Conservation (phyloP, 2,329 filamentous ascomycete genomes). For the Botrytis pseudocinerea region DNA sequence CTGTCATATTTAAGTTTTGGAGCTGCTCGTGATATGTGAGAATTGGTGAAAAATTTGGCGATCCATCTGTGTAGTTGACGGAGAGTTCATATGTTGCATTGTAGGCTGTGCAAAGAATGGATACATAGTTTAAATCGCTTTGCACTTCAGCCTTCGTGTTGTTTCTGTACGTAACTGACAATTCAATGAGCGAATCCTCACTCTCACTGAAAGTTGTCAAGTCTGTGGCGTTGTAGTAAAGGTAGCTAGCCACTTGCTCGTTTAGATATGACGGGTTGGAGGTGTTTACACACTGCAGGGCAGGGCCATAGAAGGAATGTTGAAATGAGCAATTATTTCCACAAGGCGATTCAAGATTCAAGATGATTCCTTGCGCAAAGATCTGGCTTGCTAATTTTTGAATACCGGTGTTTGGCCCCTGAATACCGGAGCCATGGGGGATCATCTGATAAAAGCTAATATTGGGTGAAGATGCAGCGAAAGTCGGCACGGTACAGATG, state of each 20-base stretch:
- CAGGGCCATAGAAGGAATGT: not conserved
- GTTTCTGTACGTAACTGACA: not conserved
- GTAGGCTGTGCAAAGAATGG: not conserved
- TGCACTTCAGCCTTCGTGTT: not conserved
- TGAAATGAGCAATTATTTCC: not conserved
- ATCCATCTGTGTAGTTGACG: not conserved
- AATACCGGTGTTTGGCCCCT: not conserved
- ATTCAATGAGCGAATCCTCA: not conserved
- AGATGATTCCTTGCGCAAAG: not conserved
- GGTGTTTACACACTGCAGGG: not conserved
- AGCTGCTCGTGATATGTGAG: not conserved
- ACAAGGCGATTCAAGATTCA: not conserved
- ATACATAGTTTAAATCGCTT: not conserved
- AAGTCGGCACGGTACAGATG: not conserved
- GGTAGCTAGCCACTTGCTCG: not conserved
- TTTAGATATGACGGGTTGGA: not conserved
- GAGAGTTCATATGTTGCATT: conserved; percentile 7
- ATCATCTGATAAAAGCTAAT: conserved; percentile 9
- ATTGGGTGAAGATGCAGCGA: not conserved
- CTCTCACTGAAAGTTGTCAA: not conserved
- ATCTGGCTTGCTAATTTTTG: conserved; percentile 8
- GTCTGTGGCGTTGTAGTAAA: not conserved
- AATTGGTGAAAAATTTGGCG: not conserved
- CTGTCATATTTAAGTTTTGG: not conserved
- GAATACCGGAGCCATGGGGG: not conserved